Evolutionary conservation across 257 asterid species (phyloP), one percentile per base, ranked within the genome.

Genomic region (Ocimum tenuiflorum): DNA sequence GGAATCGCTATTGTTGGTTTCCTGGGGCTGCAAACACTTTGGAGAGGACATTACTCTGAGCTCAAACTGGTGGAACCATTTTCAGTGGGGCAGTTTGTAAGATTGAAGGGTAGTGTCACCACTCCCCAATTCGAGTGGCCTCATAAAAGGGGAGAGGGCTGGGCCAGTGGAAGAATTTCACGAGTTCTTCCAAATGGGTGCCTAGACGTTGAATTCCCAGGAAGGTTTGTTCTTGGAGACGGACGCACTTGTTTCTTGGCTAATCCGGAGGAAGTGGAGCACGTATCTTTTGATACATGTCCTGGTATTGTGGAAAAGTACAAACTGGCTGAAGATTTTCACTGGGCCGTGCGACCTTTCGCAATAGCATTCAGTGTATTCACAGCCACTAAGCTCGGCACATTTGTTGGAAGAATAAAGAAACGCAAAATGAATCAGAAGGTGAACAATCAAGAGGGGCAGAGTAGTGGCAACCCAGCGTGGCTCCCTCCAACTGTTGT

Each of bases 281-380:
- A 7, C 1, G 73, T 83, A 3, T 83, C 86, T 4, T 82, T 86
- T 23, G 87, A 83, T 54, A 71, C 78, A 0, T 83, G 94, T 56
- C 73, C 75, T 1, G 83, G 89, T 46, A 35, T 83, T 60, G 48
- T 79, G 70, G 84, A 83, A 52, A 86, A 86, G 75, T 86, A 83
- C n/a, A 77, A 83, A 57, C 84, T 73, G 11, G 63, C 77, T 8
- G 94, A 86, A 74, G 94, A 83, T 72, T 78, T 73, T 52, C 89
- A 86, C 47, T 86, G 94, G 94, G 78, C 80, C 5, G 87, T 86
- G 59, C 65, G 85, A 60, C 89, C 94, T 56, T 43, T 78, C 11
- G 72, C 78, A 2, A 67, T 83, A 18, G 77, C 77, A 8, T 57
- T 83, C 0, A 68, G 81, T 46, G 13, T 78, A 4, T 38, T 83